Percentiles rank a stretch among this genome's conserved stretches.
phyloP scores from a whole-genome alignment of 257 asterid genomes.

The Perilla frutescens region DNA sequence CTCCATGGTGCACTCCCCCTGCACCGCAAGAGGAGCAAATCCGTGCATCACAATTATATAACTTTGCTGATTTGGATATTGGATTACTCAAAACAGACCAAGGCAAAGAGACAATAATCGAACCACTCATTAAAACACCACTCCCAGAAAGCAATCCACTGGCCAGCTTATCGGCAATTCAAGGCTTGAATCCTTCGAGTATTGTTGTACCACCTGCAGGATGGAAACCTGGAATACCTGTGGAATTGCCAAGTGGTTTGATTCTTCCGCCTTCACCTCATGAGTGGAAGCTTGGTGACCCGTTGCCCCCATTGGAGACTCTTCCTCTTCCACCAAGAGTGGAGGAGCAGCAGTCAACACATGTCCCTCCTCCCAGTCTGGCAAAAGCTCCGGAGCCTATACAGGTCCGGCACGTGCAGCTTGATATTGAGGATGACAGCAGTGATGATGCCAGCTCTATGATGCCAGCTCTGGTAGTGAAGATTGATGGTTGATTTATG shows the following conservation, averaged over 20 bases:
- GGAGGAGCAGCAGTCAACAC: slow-evolving; percentile 61
- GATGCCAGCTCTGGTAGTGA: slow-evolving; percentile 76
- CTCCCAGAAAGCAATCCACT: slow-evolving; percentile 46
- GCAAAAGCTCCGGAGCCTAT: slow-evolving; percentile 69
- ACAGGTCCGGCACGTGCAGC: slow-evolving; percentile 93
- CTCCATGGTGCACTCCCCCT: slow-evolving; percentile 88
- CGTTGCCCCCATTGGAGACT: slow-evolving; percentile 76
- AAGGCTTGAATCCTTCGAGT: slow-evolving; percentile 25
- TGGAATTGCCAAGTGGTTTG: slow-evolving; percentile 70
- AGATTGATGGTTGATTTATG: slow-evolving; percentile 47
- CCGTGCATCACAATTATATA: slow-evolving; percentile 83
- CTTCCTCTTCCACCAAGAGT: slow-evolving; percentile 60
- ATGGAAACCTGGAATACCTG: slow-evolving; percentile 98
- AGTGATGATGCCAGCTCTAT: slow-evolving; percentile 72
- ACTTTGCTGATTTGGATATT: slow-evolving; percentile 70
- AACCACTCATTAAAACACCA: slow-evolving; percentile 59
- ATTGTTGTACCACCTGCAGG: slow-evolving; percentile 72
- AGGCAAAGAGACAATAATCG: slow-evolving; percentile 60
- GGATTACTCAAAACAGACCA: slow-evolving; percentile 77
- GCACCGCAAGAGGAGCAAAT: slow-evolving; percentile 98
- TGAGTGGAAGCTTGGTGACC: slow-evolving; percentile 97
- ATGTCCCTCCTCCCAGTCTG: slow-evolving; percentile 53
- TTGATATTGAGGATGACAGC: slow-evolving; percentile 83
- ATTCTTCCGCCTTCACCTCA: slow-evolving; percentile 71
- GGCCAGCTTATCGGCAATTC: slow-evolving; percentile 43